A percentile compares a stretch with the other conserved stretches of the same genome.
These are phyloP conservation scores for Penicillium samsonianum DNA, from an alignment of 495 filamentous ascomycete species.

Conservation along the genomic window DNA sequence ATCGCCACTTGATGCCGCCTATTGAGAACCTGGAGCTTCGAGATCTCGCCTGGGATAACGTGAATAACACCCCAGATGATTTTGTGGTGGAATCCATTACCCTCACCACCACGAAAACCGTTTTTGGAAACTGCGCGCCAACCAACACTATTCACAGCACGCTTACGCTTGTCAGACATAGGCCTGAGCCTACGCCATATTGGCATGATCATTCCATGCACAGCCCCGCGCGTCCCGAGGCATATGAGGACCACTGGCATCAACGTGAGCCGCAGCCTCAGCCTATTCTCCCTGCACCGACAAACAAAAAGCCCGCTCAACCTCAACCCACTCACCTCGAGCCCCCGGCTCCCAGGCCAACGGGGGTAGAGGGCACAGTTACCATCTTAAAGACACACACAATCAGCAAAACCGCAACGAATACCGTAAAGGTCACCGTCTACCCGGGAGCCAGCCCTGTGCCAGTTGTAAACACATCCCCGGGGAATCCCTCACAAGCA, in stretches of 20 bases:
- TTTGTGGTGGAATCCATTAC: constrained; percentile 26
- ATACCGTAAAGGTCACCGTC: background rate
- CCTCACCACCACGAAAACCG: constrained; percentile 34
- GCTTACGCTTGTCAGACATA: constrained; percentile 13
- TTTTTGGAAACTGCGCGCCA: constrained; percentile 22
- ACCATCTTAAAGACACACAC: constrained; percentile 23
- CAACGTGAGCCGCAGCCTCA: background rate
- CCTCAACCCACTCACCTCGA: background rate
- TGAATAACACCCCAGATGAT: constrained; percentile 16
- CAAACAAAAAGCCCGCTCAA: background rate
- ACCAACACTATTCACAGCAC: constrained; percentile 20
- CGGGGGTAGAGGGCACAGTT: constrained; percentile 11
- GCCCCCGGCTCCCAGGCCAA: background rate
- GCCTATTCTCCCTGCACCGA: background rate
- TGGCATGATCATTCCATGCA: background rate
- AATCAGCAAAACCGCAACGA: constrained; percentile 8
- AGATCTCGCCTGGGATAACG: constrained; percentile 12
- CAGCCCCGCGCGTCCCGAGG: background rate
- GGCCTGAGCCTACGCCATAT: background rate
- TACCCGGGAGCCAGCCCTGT: background rate
- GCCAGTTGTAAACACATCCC: background rate
- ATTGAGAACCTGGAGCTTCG: constrained; percentile 10
- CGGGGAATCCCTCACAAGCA: background rate
- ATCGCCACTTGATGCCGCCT: constrained; percentile 16
- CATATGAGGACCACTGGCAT: constrained; percentile 1